These are phyloP conservation scores for Adenanthera pavonina DNA, from an alignment of 306 rosid genomes.

Conservation along the genomic window DNA sequence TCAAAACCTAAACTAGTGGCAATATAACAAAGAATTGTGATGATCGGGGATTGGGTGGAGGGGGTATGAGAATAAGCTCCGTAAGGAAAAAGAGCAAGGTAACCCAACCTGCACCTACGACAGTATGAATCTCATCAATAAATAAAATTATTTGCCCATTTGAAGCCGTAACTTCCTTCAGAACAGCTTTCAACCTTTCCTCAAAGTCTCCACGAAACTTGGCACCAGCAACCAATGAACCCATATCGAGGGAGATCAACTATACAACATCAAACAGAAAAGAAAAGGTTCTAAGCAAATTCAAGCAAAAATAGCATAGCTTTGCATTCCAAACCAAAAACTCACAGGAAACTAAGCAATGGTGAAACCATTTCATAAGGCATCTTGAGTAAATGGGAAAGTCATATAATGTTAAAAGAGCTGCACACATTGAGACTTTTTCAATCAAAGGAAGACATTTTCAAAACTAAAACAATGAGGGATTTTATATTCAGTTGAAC, in stretches of 20 bases:
- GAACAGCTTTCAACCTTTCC: slow-evolving; percentile 95
- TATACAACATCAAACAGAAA: slow-evolving; percentile 43
- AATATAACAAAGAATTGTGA: slow-evolving; percentile 12
- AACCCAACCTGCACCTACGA: slow-evolving; percentile 96
- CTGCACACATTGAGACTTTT: background rate
- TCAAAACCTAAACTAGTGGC: slow-evolving; percentile 1
- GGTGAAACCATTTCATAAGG: slow-evolving; percentile 1
- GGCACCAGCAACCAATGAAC: slow-evolving; percentile 96
- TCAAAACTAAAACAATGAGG: background rate
- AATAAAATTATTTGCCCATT: slow-evolving; percentile 93
- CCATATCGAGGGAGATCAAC: slow-evolving; percentile 97
- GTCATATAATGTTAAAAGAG: slow-evolving; percentile 5
- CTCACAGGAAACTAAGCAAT: background rate
- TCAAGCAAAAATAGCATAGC: slow-evolving; percentile 14
- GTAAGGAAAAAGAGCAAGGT: background rate
- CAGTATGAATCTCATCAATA: slow-evolving; percentile 98
- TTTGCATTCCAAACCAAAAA: slow-evolving; percentile 19
- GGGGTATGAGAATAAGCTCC: slow-evolving; percentile 2
- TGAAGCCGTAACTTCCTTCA: slow-evolving; percentile 92
- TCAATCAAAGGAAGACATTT: background rate
- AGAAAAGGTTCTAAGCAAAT: slow-evolving; percentile 10
- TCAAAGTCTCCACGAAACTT: slow-evolving; percentile 96
- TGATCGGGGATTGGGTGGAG: background rate
- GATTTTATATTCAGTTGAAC: background rate
- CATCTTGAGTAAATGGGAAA: slow-evolving; percentile 8